Evolutionary conservation across 805 yeast species (phyloP).

Genomic region (Saccharomyces jurei): DNA sequence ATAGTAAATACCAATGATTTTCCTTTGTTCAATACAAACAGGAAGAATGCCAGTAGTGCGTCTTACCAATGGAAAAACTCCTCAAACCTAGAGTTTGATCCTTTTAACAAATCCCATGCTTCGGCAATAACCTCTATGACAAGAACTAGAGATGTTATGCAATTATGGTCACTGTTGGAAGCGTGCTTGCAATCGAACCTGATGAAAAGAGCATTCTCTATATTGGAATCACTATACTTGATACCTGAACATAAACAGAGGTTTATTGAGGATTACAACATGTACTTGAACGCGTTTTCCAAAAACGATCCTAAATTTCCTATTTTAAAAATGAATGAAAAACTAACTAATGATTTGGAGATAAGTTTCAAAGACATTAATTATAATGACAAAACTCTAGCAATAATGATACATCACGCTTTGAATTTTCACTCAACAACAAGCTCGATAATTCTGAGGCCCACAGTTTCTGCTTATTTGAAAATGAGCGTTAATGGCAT

Average conservation of each 20-base stretch:
- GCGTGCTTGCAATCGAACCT: constrained; percentile 65
- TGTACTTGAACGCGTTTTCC: constrained; percentile 37
- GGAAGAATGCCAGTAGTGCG: background rate
- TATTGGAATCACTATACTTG: constrained; percentile 54
- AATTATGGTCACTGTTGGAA: constrained; percentile 70
- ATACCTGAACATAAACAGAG: constrained; percentile 37
- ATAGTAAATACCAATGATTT: background rate
- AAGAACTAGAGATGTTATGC: constrained; percentile 38
- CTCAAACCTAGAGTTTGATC: constrained; percentile 10
- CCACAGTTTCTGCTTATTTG: constrained; percentile 13
- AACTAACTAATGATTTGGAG: constrained; percentile 37
- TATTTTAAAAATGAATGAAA: constrained; percentile 34
- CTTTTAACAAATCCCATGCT: constrained; percentile 23
- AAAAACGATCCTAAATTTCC: constrained; percentile 17
- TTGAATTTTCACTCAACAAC: constrained; percentile 10
- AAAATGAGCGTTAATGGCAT: constrained; percentile 14
- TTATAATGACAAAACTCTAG: constrained; percentile 51
- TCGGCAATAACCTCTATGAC: constrained; percentile 10
- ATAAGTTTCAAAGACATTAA: constrained; percentile 27
- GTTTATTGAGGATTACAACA: constrained; percentile 61
- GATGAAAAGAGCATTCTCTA: constrained; percentile 59
- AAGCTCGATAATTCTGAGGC: constrained; percentile 9
- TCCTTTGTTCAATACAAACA: background rate
- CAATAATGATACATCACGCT: constrained; percentile 48
- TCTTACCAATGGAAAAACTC: constrained; percentile 9